A percentile compares a stretch with the other conserved stretches of the same genome.
phyloP scores from a whole-genome alignment of 2,329 filamentous ascomycete species.

The Ceratocystis albifundus region DNA sequence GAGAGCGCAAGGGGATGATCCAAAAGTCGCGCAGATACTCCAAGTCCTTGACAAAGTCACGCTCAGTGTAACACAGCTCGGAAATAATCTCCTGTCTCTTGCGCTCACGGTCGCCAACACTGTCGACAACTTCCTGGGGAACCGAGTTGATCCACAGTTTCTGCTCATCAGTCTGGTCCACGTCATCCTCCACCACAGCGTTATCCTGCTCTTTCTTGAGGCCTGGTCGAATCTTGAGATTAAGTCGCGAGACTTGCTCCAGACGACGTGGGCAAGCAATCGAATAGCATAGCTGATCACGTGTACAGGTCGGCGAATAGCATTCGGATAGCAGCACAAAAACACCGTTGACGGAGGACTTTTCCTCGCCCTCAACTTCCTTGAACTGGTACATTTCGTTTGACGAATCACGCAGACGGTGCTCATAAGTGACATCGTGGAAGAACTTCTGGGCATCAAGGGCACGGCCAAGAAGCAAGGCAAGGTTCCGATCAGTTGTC shows the following conservation, averaged over 20 bases:
- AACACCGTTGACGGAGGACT: conserved; percentile 72
- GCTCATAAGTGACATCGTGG: conserved; percentile 97
- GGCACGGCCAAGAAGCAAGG: conserved; percentile 77
- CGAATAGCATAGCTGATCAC: conserved; percentile 92
- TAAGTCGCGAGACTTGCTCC: conserved; percentile 88
- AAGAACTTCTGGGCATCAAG: conserved; percentile 98
- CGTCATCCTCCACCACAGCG: conserved; percentile 62
- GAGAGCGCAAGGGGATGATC: conserved; percentile 80
- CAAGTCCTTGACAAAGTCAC: conserved; percentile 97
- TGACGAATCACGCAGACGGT: conserved; percentile 84
- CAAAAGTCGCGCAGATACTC: conserved; percentile 97
- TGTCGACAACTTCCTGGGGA: conserved; percentile 84
- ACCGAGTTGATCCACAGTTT: conserved; percentile 99
- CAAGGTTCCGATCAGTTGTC: conserved; percentile 89
- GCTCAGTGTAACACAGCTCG: conserved; percentile 95
- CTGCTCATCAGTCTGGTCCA: conserved; percentile 79
- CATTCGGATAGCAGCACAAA: conserved; percentile 95
- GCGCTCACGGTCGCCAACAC: conserved; percentile 81
- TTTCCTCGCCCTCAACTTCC: conserved; percentile 62
- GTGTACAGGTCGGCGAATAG: conserved; percentile 93
- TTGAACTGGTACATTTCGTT: conserved; percentile 87
- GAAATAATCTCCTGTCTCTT: conserved; percentile 97
- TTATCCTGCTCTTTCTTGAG: conserved; percentile 54
- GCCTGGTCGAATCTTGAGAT: conserved; percentile 84
- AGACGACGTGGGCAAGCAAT: conserved; percentile 89